phyloP scores from a whole-genome alignment of 2,329 filamentous ascomycete species.

The Penicillium paneum region DNA sequence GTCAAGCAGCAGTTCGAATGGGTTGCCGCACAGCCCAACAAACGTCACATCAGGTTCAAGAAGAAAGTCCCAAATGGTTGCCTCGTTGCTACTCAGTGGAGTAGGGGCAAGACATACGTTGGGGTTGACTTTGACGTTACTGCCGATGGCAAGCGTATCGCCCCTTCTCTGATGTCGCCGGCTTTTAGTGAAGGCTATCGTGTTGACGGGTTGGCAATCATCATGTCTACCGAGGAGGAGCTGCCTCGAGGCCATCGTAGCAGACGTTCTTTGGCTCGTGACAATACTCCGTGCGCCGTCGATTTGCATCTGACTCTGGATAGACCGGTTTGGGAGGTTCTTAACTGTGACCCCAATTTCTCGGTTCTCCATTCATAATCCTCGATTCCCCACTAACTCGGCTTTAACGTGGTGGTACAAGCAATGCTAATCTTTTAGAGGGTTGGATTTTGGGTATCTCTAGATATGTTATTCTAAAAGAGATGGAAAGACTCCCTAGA shows the following conservation, averaged over 20 bases:
- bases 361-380: neutral
- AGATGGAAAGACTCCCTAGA: no score
- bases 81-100: neutral
- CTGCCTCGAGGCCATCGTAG: neutral
- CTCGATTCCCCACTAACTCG: neutral
- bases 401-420: no score
- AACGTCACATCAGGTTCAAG: neutral
- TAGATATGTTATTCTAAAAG: neutral
- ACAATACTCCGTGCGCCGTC: neutral
- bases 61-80: neutral
- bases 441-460: no score
- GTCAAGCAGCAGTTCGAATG: neutral
- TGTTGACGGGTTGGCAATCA: neutral
- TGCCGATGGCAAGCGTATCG: neutral
- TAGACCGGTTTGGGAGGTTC: neutral
- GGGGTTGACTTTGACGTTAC: neutral
- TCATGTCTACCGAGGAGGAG: conserved; percentile 2
- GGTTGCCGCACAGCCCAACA: conserved; percentile 2
- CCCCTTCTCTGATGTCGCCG: neutral
- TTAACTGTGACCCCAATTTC: neutral
- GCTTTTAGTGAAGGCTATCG: neutral
- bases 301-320: neutral
- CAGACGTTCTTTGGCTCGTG: neutral
- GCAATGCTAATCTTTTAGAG: neutral
- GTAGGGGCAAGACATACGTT: neutral